These are phyloP conservation scores for Cucumis cinereus DNA, from an alignment of 306 rosid genomes.

Conservation along the genomic window DNA sequence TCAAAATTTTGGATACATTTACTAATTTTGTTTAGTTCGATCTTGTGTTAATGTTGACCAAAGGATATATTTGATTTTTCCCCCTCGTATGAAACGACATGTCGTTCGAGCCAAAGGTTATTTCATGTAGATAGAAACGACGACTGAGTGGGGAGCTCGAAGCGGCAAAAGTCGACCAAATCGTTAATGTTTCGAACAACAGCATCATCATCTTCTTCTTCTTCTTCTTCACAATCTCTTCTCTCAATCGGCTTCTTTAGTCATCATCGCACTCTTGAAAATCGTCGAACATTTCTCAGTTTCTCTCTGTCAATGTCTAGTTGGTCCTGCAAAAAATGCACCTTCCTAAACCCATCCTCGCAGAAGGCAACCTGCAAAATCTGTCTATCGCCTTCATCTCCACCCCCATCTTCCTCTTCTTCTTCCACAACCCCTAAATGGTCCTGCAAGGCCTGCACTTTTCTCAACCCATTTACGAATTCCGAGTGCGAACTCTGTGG, in stretches of 20 bases:
- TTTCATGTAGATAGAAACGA: background rate
- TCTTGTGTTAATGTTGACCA: too few species aligned
- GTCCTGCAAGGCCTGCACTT: conserved; percentile 90
- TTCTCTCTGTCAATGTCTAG: conserved; percentile 28
- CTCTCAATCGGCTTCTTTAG: background rate
- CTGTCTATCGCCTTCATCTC: conserved; percentile 31
- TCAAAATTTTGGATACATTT: background rate
- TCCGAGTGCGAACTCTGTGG: conserved; percentile 52
- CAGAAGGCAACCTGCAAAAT: conserved; percentile 49
- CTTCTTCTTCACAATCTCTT: background rate
- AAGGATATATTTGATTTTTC: too few species aligned
- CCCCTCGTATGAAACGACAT: too few species aligned
- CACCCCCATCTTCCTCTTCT: conserved; percentile 31
- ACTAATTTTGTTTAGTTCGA: too few species aligned
- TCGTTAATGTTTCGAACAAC: background rate
- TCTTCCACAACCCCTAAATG: conserved; percentile 43
- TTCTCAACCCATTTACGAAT: conserved; percentile 51
- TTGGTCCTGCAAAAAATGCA: conserved; percentile 75
- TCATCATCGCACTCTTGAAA: conserved; percentile 16
- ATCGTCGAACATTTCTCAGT: background rate
- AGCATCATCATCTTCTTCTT: background rate
- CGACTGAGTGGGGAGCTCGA: background rate
- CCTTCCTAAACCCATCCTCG: conserved; percentile 57
- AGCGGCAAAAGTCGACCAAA: background rate
- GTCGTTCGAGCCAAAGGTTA: too few species aligned